A percentile compares a stretch with the other conserved stretches of the same genome.
phyloP scores from a whole-genome alignment of 345 rosid genomes.

The Linum tenue region DNA sequence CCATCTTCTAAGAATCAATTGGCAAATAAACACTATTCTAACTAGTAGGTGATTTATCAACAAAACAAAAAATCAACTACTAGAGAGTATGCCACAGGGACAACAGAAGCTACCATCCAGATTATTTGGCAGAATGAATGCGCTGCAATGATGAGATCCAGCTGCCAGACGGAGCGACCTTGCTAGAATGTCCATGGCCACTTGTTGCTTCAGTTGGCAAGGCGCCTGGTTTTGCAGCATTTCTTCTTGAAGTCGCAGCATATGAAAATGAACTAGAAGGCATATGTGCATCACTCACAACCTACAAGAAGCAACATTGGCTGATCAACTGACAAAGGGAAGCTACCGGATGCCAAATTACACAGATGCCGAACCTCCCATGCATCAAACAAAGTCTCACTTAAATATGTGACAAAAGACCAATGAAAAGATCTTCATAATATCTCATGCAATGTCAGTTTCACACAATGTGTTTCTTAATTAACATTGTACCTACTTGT shows the following conservation, averaged over 20 bases:
- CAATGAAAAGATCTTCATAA: not conserved
- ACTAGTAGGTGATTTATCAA: too few species aligned
- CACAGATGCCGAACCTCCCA: too few species aligned
- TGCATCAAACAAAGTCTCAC: too few species aligned
- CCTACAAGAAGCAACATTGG: conserved; percentile 26
- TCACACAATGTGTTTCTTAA: not conserved
- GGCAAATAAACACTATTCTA: too few species aligned
- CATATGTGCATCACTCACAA: conserved; percentile 32
- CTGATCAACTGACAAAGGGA: not conserved
- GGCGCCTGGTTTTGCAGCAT: conserved; percentile 32
- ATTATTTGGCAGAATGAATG: conserved; percentile 56
- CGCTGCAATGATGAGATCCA: conserved; percentile 76
- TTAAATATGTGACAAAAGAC: too few species aligned
- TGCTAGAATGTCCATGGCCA: conserved; percentile 41
- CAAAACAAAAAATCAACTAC: too few species aligned
- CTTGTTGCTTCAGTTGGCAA: conserved; percentile 47
- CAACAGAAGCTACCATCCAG: conserved; percentile 24
- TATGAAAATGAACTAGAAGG: conserved; percentile 49
- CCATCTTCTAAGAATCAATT: too few species aligned
- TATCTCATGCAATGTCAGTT: not conserved
- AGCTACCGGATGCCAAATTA: too few species aligned
- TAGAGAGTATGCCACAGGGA: not conserved
- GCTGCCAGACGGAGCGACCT: conserved; percentile 52
- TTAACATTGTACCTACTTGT: not conserved
- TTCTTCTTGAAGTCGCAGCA: conserved; percentile 54